Percentiles rank a stretch among this genome's conserved stretches.
Conservation (phyloP, 2,329 filamentous ascomycete genomes). For the Alternaria infectoria region DNA sequence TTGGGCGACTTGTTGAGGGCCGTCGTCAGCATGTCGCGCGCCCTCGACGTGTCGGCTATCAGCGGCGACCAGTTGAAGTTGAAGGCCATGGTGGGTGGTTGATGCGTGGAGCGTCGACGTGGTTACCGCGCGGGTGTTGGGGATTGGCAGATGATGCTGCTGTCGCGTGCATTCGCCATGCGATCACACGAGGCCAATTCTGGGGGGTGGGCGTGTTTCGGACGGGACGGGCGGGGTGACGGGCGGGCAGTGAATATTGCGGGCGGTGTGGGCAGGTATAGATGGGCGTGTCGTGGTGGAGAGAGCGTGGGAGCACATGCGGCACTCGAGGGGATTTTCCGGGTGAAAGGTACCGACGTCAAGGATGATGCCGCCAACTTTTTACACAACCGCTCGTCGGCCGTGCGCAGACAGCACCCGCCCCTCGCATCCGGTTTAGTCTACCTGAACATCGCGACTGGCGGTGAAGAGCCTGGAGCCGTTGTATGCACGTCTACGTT, state of each 20-base stretch:
- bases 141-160: constrained; percentile 30
- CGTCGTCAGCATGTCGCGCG: constrained; percentile 90
- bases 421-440: neutral
- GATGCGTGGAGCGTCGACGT: constrained; percentile 23
- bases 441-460: constrained; percentile 7
- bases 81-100: constrained; percentile 78
- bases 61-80: constrained; percentile 99
- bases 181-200: constrained; percentile 30
- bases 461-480: constrained; percentile 14
- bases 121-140: constrained; percentile 17
- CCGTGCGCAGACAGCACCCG: constrained; percentile 6
- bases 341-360: constrained; percentile 28
- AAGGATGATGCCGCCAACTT: constrained; percentile 26
- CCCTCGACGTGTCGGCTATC: constrained; percentile 90
- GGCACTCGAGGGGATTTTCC: constrained; percentile 32
- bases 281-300: constrained; percentile 26
- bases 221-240: constrained; percentile 4
- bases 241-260: neutral
- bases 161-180: constrained; percentile 50
- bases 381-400: constrained; percentile 17
- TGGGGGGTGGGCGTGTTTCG: constrained; percentile 18
- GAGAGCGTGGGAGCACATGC: constrained; percentile 21
- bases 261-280: constrained; percentile 3
- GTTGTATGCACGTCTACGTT: constrained; percentile 1
- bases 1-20: constrained; percentile 98